Conservation (phyloP, 208 protist genomes). For the Entamoeba dispar region DNA sequence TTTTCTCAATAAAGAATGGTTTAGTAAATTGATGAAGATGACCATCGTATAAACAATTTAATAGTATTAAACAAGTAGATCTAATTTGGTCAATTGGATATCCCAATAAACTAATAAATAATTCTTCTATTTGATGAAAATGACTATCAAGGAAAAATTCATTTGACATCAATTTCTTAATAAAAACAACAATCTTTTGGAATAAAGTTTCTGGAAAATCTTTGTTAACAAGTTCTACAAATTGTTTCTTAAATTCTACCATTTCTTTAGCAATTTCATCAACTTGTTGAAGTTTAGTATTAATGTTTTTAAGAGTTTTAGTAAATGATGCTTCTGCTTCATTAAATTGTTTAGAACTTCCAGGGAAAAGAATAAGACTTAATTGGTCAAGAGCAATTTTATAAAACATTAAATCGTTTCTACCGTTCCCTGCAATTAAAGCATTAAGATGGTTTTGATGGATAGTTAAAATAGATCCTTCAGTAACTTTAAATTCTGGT, state of each 20-base stretch:
- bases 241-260: background rate
- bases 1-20: background rate
- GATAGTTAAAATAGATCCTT: background rate
- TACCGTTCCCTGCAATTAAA: background rate
- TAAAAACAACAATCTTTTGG: background rate
- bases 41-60: background rate
- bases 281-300: background rate
- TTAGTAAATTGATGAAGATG: background rate
- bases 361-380: background rate
- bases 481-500: background rate
- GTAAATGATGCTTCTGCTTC: background rate
- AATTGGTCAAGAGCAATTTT: background rate
- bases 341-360: background rate
- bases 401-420: background rate
- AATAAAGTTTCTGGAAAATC: background rate
- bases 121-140: background rate
- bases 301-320: background rate
- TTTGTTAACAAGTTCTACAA: background rate
- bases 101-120: background rate
- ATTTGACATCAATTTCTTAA: background rate
- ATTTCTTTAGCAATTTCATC: background rate
- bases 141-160: background rate
- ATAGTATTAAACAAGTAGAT: background rate
- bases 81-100: background rate
- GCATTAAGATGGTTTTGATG: background rate